These are phyloP conservation scores for Skeletonema tropicum DNA, from an alignment of 108 stramenopile species.

Conservation along the genomic window DNA sequence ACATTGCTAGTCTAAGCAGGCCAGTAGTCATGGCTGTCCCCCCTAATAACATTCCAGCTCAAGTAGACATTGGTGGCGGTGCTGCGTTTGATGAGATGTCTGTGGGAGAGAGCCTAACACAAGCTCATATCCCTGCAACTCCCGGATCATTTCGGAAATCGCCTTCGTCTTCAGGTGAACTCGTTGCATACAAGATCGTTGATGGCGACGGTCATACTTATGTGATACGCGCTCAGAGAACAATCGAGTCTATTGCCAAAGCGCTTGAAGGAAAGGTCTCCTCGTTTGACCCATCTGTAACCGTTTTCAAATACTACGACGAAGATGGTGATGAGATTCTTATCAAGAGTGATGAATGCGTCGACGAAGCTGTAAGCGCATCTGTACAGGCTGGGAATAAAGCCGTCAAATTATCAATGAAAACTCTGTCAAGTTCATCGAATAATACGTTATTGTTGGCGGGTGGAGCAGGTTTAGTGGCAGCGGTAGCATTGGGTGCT, in stretches of 20 bases:
- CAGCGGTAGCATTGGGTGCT: conserved; percentile 28
- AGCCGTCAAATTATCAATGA: conserved; percentile 68
- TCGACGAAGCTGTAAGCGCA: conserved; percentile 72
- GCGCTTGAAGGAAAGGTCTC: conserved; percentile 60
- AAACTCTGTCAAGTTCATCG: conserved; percentile 12
- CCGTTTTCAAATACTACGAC: conserved; percentile 81
- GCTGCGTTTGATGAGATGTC: conserved; percentile 46
- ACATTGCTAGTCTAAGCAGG: conserved; percentile 40
- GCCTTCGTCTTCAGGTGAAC: not conserved
- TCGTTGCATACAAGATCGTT: conserved; percentile 72
- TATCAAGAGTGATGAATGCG: conserved; percentile 78
- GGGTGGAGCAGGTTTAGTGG: conserved; percentile 33
- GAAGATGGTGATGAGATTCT: conserved; percentile 90
- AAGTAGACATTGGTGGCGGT: conserved; percentile 65
- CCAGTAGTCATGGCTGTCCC: conserved; percentile 38
- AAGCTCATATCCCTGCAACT: conserved; percentile 23
- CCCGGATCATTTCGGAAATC: conserved; percentile 17
- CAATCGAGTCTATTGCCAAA: conserved; percentile 50
- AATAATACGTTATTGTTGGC: conserved; percentile 22
- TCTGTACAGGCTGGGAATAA: conserved; percentile 59
- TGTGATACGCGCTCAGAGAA: conserved; percentile 65
- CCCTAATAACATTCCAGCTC: conserved; percentile 78
- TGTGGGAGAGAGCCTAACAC: conserved; percentile 57
- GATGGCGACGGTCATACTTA: conserved; percentile 81
- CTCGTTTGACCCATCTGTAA: conserved; percentile 34